phyloP scores from a whole-genome alignment of 345 rosid genomes.

The Linum usitatissimum region DNA sequence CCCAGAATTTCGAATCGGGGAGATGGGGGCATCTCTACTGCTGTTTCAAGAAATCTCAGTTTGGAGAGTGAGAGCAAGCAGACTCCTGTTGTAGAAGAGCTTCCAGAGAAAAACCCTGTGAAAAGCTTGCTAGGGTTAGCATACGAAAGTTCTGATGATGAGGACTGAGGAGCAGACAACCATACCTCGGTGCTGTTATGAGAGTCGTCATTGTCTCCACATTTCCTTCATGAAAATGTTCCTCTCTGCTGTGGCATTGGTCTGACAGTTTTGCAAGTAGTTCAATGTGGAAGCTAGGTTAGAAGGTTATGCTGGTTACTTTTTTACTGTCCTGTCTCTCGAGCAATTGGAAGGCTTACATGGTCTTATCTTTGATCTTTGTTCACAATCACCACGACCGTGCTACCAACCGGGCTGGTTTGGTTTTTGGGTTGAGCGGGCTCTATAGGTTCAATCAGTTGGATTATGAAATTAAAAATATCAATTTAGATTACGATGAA shows the following conservation, averaged over 20 bases:
- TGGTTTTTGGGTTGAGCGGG: too few relatives aligned
- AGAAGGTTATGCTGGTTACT: background rate
- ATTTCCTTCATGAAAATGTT: background rate
- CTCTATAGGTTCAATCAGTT: too few relatives aligned
- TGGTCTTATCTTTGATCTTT: background rate
- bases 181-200: background rate
- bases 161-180: slow-evolving; percentile 16
- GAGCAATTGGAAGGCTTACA: background rate
- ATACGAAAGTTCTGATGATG: slow-evolving; percentile 87
- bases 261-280: background rate
- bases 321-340: background rate
- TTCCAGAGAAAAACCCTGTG: slow-evolving; percentile 23
- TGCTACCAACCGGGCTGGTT: too few relatives aligned
- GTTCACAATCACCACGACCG: too few relatives aligned
- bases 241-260: background rate
- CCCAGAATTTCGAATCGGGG: slow-evolving; percentile 31
- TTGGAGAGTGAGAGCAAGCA: slow-evolving; percentile 18
- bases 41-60: slow-evolving; percentile 22
- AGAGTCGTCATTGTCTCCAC: background rate
- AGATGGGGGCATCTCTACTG: slow-evolving; percentile 19
- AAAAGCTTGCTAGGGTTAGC: slow-evolving; percentile 71
- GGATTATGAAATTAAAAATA: too few relatives aligned
- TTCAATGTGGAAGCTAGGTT: background rate
- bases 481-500: too few relatives aligned
- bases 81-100: background rate